Conservation (phyloP, 257 asterid species). For the Fraxinus anomala region DNA sequence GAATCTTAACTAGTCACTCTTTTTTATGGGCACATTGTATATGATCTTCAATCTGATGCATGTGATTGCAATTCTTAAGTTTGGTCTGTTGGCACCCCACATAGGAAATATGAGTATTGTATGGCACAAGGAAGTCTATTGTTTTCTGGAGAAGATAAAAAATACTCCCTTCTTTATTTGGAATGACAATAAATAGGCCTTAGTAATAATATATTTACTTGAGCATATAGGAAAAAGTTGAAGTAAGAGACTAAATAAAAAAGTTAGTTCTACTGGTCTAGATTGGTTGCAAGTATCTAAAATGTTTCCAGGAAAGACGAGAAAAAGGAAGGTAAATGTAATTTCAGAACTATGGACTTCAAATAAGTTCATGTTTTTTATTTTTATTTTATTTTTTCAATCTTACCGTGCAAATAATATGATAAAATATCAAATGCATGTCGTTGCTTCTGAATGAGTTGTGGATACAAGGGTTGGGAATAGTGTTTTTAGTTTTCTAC, state of each 20-base stretch:
- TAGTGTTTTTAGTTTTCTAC: neutral
- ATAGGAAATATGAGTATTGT: conserved; percentile 13
- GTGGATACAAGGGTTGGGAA: neutral
- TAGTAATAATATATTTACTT: neutral
- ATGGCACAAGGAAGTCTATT: neutral
- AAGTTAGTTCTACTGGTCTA: neutral
- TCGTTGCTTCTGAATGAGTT: neutral
- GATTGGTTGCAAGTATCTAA: neutral
- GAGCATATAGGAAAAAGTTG: neutral
- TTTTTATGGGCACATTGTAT: neutral
- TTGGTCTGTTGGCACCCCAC: conserved; percentile 9
- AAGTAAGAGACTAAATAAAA: neutral
- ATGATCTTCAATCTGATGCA: conserved; percentile 8
- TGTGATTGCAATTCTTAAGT: conserved; percentile 5
- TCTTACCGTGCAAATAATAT: neutral
- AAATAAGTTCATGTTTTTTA: neutral
- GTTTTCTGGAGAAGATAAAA: neutral
- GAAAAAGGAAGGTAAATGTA: neutral
- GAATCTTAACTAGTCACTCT: neutral
- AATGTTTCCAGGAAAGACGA: neutral
- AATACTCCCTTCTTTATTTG: neutral
- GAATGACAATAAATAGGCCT: conserved; percentile 7
- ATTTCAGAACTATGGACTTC: neutral
- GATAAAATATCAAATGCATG: neutral
- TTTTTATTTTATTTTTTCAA: neutral